Evolutionary conservation across 306 rosid genomes (phyloP).

Genomic region (Neltuma alba): DNA sequence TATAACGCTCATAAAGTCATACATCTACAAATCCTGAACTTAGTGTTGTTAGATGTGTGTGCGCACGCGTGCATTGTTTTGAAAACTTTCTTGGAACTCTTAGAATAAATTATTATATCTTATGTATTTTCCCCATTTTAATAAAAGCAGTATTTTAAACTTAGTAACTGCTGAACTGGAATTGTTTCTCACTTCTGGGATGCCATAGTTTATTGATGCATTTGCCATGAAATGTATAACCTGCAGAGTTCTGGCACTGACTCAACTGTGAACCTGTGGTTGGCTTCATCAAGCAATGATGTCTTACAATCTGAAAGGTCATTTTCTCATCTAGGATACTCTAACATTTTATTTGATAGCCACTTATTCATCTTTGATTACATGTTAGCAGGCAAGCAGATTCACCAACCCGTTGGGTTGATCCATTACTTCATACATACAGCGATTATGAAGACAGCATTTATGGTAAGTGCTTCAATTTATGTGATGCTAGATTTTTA

Average conservation of each 20-base stretch:
- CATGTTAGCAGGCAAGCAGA: slow-evolving; percentile 60
- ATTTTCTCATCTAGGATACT: slow-evolving; percentile 32
- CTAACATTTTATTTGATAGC: slow-evolving; percentile 6
- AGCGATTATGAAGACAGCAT: slow-evolving; percentile 95
- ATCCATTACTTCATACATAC: slow-evolving; percentile 81
- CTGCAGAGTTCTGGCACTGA: slow-evolving; percentile 95
- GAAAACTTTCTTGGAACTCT: neutral
- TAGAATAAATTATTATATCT: neutral
- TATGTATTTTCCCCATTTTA: neutral
- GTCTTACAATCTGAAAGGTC: slow-evolving; percentile 70
- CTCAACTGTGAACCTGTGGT: slow-evolving; percentile 92
- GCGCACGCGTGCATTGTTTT: neutral
- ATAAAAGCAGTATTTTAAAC: neutral
- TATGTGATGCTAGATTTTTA: slow-evolving; percentile 1
- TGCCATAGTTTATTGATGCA: slow-evolving; percentile 24
- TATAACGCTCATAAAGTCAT: neutral
- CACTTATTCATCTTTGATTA: slow-evolving; percentile 22
- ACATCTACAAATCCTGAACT: neutral
- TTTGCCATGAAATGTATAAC: slow-evolving; percentile 33
- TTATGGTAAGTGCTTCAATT: slow-evolving; percentile 55
- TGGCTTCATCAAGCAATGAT: slow-evolving; percentile 55
- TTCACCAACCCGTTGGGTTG: slow-evolving; percentile 53
- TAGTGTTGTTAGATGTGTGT: neutral
- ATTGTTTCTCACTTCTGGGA: neutral
- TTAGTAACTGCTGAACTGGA: neutral